Evolutionary conservation across 2,329 filamentous ascomycete genomes (phyloP).

Genomic region (Fusarium sp.): DNA sequence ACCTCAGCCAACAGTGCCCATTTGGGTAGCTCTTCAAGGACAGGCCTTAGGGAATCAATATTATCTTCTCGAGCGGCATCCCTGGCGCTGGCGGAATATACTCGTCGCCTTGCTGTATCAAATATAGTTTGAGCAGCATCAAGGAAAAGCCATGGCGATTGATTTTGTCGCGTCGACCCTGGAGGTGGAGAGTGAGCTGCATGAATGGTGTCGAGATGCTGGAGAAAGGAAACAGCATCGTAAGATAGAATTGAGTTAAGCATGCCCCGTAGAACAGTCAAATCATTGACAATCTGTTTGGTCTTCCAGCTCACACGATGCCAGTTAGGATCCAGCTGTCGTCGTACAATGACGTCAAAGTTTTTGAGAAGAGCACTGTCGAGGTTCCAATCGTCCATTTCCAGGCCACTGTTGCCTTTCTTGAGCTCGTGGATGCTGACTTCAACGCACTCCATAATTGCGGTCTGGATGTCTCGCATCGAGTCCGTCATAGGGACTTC

Average conservation of each 20-base stretch:
- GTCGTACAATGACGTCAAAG: constrained; percentile 88
- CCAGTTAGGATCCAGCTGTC: constrained; percentile 96
- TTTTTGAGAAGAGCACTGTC: constrained; percentile 93
- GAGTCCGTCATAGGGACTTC: constrained; percentile 95
- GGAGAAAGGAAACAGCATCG: constrained; percentile 90
- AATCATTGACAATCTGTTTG: constrained; percentile 90
- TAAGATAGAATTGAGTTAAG: constrained; percentile 85
- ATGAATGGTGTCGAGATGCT: constrained; percentile 93
- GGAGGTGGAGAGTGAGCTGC: constrained; percentile 90
- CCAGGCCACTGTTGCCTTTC: constrained; percentile 87
- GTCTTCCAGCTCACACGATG: constrained; percentile 96
- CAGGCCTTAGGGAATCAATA: constrained; percentile 76
- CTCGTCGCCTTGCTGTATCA: constrained; percentile 85
- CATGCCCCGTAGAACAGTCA: constrained; percentile 85
- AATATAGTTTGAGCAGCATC: constrained; percentile 97
- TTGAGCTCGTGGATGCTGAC: constrained; percentile 93
- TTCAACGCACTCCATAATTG: constrained; percentile 95
- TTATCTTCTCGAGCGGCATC: constrained; percentile 60
- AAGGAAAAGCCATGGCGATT: constrained; percentile 95
- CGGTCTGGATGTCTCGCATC: constrained; percentile 94
- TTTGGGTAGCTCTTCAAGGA: constrained; percentile 94
- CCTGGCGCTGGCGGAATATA: constrained; percentile 79
- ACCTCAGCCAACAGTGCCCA: constrained; percentile 92
- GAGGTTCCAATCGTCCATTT: constrained; percentile 97
- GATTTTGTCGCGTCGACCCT: constrained; percentile 86